A percentile compares a stretch with the other conserved stretches of the same genome.
phyloP scores from a whole-genome alignment of 2,329 filamentous ascomycete genomes.

The Clarireedia paspali region DNA sequence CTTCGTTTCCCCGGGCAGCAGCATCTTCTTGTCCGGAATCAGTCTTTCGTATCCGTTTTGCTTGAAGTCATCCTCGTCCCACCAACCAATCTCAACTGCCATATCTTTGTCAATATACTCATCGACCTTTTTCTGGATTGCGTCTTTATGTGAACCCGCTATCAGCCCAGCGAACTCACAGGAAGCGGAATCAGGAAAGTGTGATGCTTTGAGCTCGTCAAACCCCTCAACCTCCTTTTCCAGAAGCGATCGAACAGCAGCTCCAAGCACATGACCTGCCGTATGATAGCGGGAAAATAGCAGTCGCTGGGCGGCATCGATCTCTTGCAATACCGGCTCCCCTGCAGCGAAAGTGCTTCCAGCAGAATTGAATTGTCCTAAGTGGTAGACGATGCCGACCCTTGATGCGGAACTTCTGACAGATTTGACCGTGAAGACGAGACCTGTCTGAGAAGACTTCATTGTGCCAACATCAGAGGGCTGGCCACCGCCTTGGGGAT shows the following conservation, averaged over 20 bases:
- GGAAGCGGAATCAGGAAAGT: constrained; percentile 59
- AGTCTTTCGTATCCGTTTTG: constrained; percentile 46
- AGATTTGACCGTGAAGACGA: constrained; percentile 43
- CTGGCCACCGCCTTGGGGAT: constrained; percentile 68
- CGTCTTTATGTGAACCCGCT: constrained; percentile 51
- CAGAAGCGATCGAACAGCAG: constrained; percentile 52
- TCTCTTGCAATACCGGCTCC: constrained; percentile 43
- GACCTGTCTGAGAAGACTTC: constrained; percentile 13
- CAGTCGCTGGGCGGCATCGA: constrained; percentile 52
- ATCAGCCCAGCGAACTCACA: constrained; percentile 64
- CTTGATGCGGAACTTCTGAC: constrained; percentile 46
- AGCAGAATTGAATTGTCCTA: constrained; percentile 45
- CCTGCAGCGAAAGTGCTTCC: constrained; percentile 33
- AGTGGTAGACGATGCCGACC: constrained; percentile 54
- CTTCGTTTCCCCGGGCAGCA: constrained; percentile 37
- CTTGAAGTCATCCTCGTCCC: constrained; percentile 55
- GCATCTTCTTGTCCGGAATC: constrained; percentile 40
- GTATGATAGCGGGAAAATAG: constrained; percentile 65
- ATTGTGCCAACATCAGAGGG: constrained; percentile 61
- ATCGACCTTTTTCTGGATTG: constrained; percentile 55
- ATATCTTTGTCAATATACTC: constrained; percentile 47
- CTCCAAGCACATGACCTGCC: constrained; percentile 63
- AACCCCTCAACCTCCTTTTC: constrained; percentile 41
- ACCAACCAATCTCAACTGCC: constrained; percentile 58
- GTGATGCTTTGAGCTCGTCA: constrained; percentile 65